phyloP scores from a whole-genome alignment of 495 filamentous ascomycete species.

The Astrothelium subdiscretum region DNA sequence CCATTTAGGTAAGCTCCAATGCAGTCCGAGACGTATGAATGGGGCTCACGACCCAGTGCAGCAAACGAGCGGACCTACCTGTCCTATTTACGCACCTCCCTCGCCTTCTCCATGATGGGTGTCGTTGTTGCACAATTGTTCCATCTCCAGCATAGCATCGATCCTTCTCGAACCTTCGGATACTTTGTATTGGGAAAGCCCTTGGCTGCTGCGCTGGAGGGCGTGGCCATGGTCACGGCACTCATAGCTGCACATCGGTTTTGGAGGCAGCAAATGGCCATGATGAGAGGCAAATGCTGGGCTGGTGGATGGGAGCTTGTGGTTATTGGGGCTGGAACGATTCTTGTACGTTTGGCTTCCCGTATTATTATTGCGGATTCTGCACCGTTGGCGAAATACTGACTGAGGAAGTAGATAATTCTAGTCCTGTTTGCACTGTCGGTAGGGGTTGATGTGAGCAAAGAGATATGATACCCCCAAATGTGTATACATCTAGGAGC shows the following conservation, averaged over 20 bases:
- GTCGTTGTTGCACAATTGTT: constrained; percentile 59
- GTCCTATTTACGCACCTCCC: constrained; percentile 62
- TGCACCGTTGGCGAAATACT: neutral
- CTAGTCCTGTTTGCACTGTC: neutral
- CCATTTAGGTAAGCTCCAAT: constrained; percentile 39
- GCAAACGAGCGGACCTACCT: constrained; percentile 74
- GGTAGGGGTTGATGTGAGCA: neutral
- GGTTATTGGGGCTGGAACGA: constrained; percentile 31
- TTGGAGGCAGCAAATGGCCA: constrained; percentile 59
- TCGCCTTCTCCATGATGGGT: constrained; percentile 55
- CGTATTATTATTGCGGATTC: neutral
- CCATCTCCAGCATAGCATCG: constrained; percentile 44
- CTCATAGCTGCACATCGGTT: constrained; percentile 51
- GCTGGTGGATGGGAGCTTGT: constrained; percentile 61
- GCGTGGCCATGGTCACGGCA: constrained; percentile 43
- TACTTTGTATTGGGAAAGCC: constrained; percentile 57
- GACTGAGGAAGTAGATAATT: neutral
- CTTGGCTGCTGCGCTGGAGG: constrained; percentile 46
- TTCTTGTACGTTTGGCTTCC: constrained; percentile 3
- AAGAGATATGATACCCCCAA: neutral
- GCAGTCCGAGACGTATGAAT: neutral
- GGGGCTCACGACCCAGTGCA: constrained; percentile 22
- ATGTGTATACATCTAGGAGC: neutral
- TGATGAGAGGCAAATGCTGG: constrained; percentile 51
- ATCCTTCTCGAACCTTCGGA: constrained; percentile 34